Base-by-base conservation (phyloP, 305 asterid genomes). In the Petunia hybrid region DNA sequence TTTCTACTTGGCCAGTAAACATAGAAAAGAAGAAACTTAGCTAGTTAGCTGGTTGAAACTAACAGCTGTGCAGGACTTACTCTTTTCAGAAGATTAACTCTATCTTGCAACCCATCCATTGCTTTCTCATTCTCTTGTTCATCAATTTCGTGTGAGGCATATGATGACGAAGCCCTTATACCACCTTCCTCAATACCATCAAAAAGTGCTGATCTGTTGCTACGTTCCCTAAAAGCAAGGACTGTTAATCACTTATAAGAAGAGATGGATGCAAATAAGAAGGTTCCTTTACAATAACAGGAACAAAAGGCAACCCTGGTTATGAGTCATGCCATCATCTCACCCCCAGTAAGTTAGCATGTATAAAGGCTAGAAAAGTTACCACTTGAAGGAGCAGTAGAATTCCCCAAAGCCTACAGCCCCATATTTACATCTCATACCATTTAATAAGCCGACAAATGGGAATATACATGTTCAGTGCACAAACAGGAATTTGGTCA, bases 101-200 rank as follows among this genome's bases (percentile, higher is more conserved):
- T 92, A 76, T 95, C 99, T 85, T 93, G 95, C 80, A 94, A 85
- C 79, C 97, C 98, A 83, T 89, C 97, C 55, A 92, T 40, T 55
- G 95, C 92, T 78, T 83, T 88, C 22, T 95, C 97, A 84, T 93
- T 93, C 89, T 95, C 98, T 66, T 92, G 98, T 87, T 95, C 98
- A 78, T 92, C 97, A 89, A 95, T 95, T 89, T 95, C 99, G 82
- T 89, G 95, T 79, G 95, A 88, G 85, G 95, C 85, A 83, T 89
- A 93, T 80, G 98, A 90, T 1, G 95, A 88, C 1, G 95, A 88
- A 81, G 94, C 95, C 86, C 94, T 87, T 82, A 93, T 91, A 53
- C 98, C 97, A 63, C 97, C 98, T 86, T 95, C 99, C 89, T 95
- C 99, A 74, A 95, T 95, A 12, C 97, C 99, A 89, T 93, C 98